Evolutionary conservation across 345 rosid species (phyloP), one percentile per base, ranked within the genome.

Genomic region (Euphorbia tirucalli): DNA sequence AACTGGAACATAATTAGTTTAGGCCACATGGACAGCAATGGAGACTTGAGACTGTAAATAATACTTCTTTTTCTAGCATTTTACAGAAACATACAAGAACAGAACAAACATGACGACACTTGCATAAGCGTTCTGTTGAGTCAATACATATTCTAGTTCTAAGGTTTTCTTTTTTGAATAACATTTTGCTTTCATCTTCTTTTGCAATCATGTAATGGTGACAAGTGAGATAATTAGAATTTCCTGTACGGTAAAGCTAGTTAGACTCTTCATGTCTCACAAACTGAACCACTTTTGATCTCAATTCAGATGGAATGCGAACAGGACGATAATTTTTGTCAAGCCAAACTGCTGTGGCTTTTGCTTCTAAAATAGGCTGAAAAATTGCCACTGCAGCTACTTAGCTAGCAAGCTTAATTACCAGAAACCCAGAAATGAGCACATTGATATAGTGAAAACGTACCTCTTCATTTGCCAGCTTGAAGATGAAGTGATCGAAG

Each of bases 321-420:
- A 86, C 84, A 43, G 89, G 94, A 52, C 84, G 89, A 67, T 91
- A 87, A 60, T 84, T 87, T 75, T 83, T 87, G 83, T 90, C 93
- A 13, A 94, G 93, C 96, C 96, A 91, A 59, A 89, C 93, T 49
- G 80, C 95, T 0, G 80, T 80, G 59, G 83, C 96, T 85, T 88
- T 89, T 22, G 97, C 97, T 77, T 90, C 91, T 82, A 93, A 72
- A 60, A 90, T 76, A 52, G 88, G 87, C 93, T 89, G 88, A 66
- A 13, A 68, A 58, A 4, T 65, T 8, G 32, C 19, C 39, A 65
- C 65, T 7, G 39, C 61, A 58, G 39, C 11, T n/a, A 24, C 24
- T 28, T 19, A 41, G 43, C 2, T 19, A 48, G 37, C 30, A 11
- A 80, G 65, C 14, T 60, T 61, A 43, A 22, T n/a, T 1, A 57